phyloP scores from a whole-genome alignment of 257 asterid genomes.

The Solanum lignicaule region DNA sequence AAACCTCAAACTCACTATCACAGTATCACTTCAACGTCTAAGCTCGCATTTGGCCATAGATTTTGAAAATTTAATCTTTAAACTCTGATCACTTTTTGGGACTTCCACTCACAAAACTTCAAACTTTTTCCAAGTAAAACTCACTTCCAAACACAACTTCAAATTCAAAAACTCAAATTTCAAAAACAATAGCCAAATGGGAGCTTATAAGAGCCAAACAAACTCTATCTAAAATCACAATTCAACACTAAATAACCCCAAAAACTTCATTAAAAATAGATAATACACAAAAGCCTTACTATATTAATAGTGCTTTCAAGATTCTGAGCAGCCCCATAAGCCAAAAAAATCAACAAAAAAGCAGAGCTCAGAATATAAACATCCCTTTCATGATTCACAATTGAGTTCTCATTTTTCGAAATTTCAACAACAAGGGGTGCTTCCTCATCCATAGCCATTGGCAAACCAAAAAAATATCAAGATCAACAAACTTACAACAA shows the following conservation, averaged over 20 bases:
- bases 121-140: neutral
- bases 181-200: neutral
- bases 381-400: slow-evolving; percentile 54
- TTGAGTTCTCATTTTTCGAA: slow-evolving; percentile 1
- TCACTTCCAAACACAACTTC: neutral
- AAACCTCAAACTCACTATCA: neutral
- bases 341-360: slow-evolving; percentile 75
- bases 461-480: neutral
- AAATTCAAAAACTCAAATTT: neutral
- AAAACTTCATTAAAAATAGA: neutral
- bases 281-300: slow-evolving; percentile 15
- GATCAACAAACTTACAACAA: neutral
- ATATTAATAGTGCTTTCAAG: slow-evolving; percentile 86
- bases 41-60: neutral
- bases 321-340: slow-evolving; percentile 97
- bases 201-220: neutral
- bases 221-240: neutral
- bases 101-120: neutral
- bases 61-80: neutral
- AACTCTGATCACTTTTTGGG: neutral
- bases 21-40: neutral
- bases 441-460: slow-evolving; percentile 71
- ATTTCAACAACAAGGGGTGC: slow-evolving; percentile 29
- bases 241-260: neutral
- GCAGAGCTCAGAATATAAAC: slow-evolving; percentile 66